Base-by-base conservation (phyloP, 108 stramenopile genomes). In the Schizochytrium sp. region DNA sequence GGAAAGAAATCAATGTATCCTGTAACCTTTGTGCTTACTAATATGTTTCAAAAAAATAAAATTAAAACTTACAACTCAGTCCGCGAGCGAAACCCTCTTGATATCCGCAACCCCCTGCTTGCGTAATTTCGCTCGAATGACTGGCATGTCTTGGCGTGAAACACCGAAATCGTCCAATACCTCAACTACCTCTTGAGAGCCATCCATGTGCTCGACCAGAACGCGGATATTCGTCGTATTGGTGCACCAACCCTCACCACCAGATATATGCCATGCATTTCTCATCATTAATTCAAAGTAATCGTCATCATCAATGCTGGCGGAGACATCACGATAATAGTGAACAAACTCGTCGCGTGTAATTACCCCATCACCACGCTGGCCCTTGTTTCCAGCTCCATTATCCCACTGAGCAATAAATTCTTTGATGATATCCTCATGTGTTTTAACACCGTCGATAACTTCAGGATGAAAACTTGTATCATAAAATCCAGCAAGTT, bases 261-360 rank as follows among this genome's bases (percentile, higher is more conserved):
- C 94, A 42, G 91, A 59, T 46, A 88, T 72, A 60, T 91, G 91
- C 91, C 91, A 92, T 46, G 91, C 90, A 55, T 93, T 93, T 56
- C 94, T 83, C 64, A 94, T 93, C 93, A 94, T 94, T 55, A 94
- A 93, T 92, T 94, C 94, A 60, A 94, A 94, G 73, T 94, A 94
- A 28, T 94, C 94, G 56, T 94, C 94, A 45, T 91, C 76, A 38
- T 94, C 92, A 41, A 94, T 93, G 56, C 89, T 89, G 5, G 93
- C 90, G 38, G 91, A 92, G 4, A 94, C 69, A 89, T 94, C 92
- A 13, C 72, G 38, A 88, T 94, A 94, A 91, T 94, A 94, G 45
- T 92, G 83, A 50, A 44, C 47, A 90, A 93, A 94, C 88, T 94
- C 94, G 19, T 89, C 64, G 3, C 89, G 87, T 0, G 92, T 94